Base-by-base conservation (phyloP, 73 alveolate genomes). In the Uronychia setigera region DNA sequence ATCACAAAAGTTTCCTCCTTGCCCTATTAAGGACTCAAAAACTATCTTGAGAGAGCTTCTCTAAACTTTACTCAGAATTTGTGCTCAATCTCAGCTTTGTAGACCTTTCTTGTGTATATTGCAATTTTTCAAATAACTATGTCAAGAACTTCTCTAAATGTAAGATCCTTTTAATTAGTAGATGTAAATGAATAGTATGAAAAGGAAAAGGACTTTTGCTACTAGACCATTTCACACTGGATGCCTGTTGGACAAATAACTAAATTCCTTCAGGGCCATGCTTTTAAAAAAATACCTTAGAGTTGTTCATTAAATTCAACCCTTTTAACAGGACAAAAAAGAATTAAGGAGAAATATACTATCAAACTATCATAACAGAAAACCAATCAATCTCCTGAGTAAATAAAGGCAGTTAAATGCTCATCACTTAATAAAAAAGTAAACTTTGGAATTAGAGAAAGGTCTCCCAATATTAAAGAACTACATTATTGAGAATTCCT, bases 401-500 rank as follows among this genome's bases (percentile, higher is more conserved):
- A 11, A 46, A 46, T 46, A 46, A 11, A 11, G 19, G 67, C n/a
- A 19, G 19, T 5, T 19, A 46, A 46, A 19, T 46, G n/a, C 19
- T 19, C 5, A 46, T 5, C n/a, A 11, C 5, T 46, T 5, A 46
- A 46, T 19, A 46, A 46, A 19, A 46, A 46, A 19, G 19, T 19
- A 46, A 46, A 46, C 19, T 46, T 46, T 19, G n/a, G 19, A 19
- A 46, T 46, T 58, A 85, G 77, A 77, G 91, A 85, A 26, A 77
- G 60, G 33, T 85, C 26, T 34, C 58, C 77, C 26, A 84, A 85
- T 13, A 26, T 85, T 29, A 85, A 85, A 33, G 91, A 85, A 57
- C 76, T 57, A 57, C 77, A 77, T 58, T 85, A 85, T 76, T 77
- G 81, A 78, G 91, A 85, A 35, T 85, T 85, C 76, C 76, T 76